Evolutionary conservation across 2,329 filamentous ascomycete genomes (phyloP).

Genomic region (Cordyceps javanica): DNA sequence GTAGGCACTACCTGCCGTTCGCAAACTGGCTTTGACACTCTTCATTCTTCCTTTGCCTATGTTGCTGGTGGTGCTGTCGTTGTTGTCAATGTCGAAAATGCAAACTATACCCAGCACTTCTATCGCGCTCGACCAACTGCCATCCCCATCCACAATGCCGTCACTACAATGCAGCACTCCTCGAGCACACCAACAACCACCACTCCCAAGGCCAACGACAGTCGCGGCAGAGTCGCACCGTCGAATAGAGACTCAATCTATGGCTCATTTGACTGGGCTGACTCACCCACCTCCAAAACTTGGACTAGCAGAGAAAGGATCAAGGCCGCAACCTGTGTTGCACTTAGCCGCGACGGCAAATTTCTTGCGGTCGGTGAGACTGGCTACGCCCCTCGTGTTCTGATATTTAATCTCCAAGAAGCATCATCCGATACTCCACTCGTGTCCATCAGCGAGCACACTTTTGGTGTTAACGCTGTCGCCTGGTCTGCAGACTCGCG

Average conservation of each 20-base stretch:
- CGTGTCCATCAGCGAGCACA: conserved; percentile 82
- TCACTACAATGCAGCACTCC: conserved; percentile 45
- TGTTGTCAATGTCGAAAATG: conserved; percentile 69
- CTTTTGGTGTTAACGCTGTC: conserved; percentile 79
- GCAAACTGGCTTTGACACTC: conserved; percentile 79
- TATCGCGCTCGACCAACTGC: conserved; percentile 80
- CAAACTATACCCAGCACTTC: conserved; percentile 71
- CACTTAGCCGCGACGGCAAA: conserved; percentile 78
- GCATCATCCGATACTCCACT: conserved; percentile 74
- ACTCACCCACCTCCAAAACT: conserved; percentile 61
- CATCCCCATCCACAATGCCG: conserved; percentile 55
- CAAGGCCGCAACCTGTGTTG: conserved; percentile 87
- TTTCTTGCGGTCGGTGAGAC: conserved; percentile 93
- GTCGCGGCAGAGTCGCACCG: conserved; percentile 49
- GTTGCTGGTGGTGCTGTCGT: conserved; percentile 93
- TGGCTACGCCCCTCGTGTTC: conserved; percentile 83
- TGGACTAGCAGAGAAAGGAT: conserved; percentile 89
- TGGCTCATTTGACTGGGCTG: conserved; percentile 47
- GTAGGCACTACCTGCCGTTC: conserved; percentile 85
- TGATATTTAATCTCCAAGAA: conserved; percentile 83
- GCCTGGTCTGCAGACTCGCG: conserved; percentile 84
- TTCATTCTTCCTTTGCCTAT: conserved; percentile 76
- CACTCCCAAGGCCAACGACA: conserved; percentile 59
- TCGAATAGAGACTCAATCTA: conserved; percentile 43
- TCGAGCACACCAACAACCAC: conserved; percentile 44